Evolutionary conservation across 257 asterid species (phyloP).

Genomic region (Solanum clarkiae): DNA sequence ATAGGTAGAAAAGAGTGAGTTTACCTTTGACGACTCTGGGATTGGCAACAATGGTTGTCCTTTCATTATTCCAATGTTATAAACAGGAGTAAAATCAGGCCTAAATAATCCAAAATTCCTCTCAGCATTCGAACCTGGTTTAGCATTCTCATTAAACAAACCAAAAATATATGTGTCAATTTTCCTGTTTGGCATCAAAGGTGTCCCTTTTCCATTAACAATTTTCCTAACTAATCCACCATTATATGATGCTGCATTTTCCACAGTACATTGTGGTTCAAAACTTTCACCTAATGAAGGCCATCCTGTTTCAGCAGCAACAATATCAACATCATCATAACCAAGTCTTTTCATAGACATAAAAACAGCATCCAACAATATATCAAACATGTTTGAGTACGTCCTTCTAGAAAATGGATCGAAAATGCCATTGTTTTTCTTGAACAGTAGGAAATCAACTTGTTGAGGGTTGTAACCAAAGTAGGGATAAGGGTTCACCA

Average conservation of each 20-base stretch:
- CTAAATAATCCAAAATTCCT: conserved; percentile 73
- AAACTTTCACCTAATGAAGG: conserved; percentile 46
- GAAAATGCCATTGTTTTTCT: conserved; percentile 13
- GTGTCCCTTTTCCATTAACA: conserved; percentile 53
- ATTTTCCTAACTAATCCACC: conserved; percentile 46
- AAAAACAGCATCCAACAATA: conserved; percentile 57
- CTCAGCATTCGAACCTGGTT: conserved; percentile 55
- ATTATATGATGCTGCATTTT: conserved; percentile 62
- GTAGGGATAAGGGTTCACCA: conserved; percentile 92
- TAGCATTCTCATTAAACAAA: conserved; percentile 68
- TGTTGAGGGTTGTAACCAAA: conserved; percentile 50
- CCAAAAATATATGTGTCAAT: conserved; percentile 57
- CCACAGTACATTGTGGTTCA: conserved; percentile 57
- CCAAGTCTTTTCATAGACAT: conserved; percentile 64
- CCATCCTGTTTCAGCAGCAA: conserved; percentile 91
- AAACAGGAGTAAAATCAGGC: conserved; percentile 62
- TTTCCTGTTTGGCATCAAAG: conserved; percentile 58
- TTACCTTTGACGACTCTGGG: neutral
- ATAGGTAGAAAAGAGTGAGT: too few species aligned
- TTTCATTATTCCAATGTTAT: conserved; percentile 55
- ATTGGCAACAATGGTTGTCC: conserved; percentile 4
- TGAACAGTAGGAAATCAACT: conserved; percentile 34
- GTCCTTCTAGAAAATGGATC: conserved; percentile 26
- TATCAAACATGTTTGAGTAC: conserved; percentile 67
- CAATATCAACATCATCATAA: conserved; percentile 58